Evolutionary conservation across 345 rosid species (phyloP).

Genomic region (Pseudoturritis turrita): DNA sequence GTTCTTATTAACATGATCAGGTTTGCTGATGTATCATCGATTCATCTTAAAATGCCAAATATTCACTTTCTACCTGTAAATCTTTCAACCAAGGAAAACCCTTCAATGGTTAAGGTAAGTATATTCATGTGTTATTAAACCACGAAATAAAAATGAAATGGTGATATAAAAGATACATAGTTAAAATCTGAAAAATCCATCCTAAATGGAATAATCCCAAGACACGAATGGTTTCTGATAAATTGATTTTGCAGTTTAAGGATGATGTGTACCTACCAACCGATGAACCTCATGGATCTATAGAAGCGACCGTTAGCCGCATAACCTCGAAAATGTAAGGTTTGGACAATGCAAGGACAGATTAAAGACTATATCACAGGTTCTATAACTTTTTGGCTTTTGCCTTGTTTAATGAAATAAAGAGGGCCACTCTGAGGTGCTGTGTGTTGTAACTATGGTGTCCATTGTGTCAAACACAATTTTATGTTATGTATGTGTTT

Average conservation of each 20-base stretch:
- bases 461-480: background rate
- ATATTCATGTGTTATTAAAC: background rate
- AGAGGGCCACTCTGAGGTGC: background rate
- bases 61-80: constrained; percentile 87
- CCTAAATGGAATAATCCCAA: background rate
- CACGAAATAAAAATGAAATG: background rate
- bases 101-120: constrained; percentile 69
- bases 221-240: background rate
- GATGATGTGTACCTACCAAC: constrained; percentile 86
- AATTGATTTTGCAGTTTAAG: constrained; percentile 52
- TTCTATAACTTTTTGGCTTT: constrained; percentile 18
- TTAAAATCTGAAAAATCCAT: background rate
- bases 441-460: background rate
- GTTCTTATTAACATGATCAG: constrained; percentile 40
- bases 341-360: background rate
- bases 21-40: constrained; percentile 59
- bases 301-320: constrained; percentile 76
- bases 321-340: constrained; percentile 64
- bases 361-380: background rate
- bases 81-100: constrained; percentile 64
- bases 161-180: background rate
- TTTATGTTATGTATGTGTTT: background rate
- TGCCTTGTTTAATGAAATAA: constrained; percentile 23
- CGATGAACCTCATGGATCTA: constrained; percentile 92
- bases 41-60: constrained; percentile 85